Conservation (phyloP, 2,329 filamentous ascomycete genomes). For the Elsinoe arachidis region DNA sequence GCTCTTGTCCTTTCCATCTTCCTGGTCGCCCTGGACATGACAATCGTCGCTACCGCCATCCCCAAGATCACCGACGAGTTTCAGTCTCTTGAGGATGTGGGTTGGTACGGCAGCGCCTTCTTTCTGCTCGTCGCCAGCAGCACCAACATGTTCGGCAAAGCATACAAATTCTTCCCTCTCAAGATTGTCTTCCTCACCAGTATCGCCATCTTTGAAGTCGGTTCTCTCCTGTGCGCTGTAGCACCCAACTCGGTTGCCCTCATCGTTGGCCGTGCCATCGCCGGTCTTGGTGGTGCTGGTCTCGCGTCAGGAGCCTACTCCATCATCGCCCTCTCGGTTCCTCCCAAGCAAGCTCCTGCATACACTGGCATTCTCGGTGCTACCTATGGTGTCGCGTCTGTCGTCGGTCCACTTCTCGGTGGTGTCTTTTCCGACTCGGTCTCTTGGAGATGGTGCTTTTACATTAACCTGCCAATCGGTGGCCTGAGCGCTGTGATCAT, state of each 20-base stretch:
- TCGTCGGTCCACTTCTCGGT: slow-evolving; percentile 45
- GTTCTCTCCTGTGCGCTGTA: slow-evolving; percentile 43
- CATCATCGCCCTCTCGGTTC: slow-evolving; percentile 19
- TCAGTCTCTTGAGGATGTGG: slow-evolving; percentile 26
- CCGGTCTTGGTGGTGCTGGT: slow-evolving; percentile 47
- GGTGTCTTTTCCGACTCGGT: slow-evolving; percentile 39
- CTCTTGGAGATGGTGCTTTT: slow-evolving; percentile 43
- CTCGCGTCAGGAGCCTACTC: slow-evolving; percentile 35
- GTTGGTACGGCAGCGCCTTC: slow-evolving; percentile 25
- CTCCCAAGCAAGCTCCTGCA: slow-evolving; percentile 17
- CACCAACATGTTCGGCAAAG: slow-evolving; percentile 24
- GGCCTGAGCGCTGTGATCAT: slow-evolving; percentile 28
- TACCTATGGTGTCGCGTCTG: slow-evolving; percentile 34
- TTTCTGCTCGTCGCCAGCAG: slow-evolving; percentile 26
- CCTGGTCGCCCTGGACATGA: slow-evolving; percentile 21
- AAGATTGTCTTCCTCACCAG: slow-evolving; percentile 28
- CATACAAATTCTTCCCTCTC: slow-evolving; percentile 19
- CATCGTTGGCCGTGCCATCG: slow-evolving; percentile 45
- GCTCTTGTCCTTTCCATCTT: slow-evolving; percentile 17
- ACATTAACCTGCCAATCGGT: slow-evolving; percentile 48
- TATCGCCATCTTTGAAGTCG: slow-evolving; percentile 36
- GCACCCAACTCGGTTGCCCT: slow-evolving; percentile 42
- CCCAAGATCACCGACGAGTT: slow-evolving; percentile 31
- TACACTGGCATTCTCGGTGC: slow-evolving; percentile 27
- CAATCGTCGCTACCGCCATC: slow-evolving; percentile 26